Percentiles rank a stretch among this genome's conserved stretches.
Evolutionary conservation across 1,284 basidiomycete species (phyloP).

Genomic region (Cystobasidium slooffiae): DNA sequence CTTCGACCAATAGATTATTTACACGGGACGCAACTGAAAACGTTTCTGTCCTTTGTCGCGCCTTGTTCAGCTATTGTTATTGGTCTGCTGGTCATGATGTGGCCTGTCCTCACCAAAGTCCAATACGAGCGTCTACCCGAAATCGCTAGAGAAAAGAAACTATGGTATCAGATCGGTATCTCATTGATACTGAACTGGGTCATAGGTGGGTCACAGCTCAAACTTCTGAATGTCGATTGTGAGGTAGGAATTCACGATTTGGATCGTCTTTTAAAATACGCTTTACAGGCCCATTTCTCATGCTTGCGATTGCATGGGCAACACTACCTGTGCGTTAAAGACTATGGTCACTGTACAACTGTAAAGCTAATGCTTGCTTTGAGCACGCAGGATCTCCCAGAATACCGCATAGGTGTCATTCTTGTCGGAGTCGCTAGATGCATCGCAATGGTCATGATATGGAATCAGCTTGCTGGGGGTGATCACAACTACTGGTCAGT

Average conservation of each 20-base stretch:
- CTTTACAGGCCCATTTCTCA: conserved; percentile 59
- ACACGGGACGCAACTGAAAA: conserved; percentile 1
- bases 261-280: conserved; percentile 48
- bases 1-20: neutral
- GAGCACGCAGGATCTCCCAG: conserved; percentile 13
- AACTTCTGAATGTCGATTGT: conserved; percentile 9
- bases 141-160: conserved; percentile 63
- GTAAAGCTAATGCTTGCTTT: neutral
- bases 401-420: conserved; percentile 62
- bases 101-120: conserved; percentile 78
- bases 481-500: conserved; percentile 65
- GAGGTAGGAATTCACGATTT: too few relatives aligned
- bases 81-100: conserved; percentile 75
- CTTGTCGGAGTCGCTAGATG: conserved; percentile 66
- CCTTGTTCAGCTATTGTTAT: conserved; percentile 55
- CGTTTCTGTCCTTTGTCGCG: conserved; percentile 3
- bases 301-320: conserved; percentile 83
- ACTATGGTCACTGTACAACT: neutral
- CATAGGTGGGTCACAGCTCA: conserved; percentile 57
- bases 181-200: conserved; percentile 82
- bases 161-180: conserved; percentile 74
- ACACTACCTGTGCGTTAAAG: conserved; percentile 67
- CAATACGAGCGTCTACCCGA: conserved; percentile 73
- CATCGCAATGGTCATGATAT: conserved; percentile 66
- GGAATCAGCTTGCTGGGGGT: conserved; percentile 78